A percentile compares a stretch with the other conserved stretches of the same genome.
Evolutionary conservation across 202 grass and related monocot genomes (phyloP).

Genomic region (Saccharum hybrid): DNA sequence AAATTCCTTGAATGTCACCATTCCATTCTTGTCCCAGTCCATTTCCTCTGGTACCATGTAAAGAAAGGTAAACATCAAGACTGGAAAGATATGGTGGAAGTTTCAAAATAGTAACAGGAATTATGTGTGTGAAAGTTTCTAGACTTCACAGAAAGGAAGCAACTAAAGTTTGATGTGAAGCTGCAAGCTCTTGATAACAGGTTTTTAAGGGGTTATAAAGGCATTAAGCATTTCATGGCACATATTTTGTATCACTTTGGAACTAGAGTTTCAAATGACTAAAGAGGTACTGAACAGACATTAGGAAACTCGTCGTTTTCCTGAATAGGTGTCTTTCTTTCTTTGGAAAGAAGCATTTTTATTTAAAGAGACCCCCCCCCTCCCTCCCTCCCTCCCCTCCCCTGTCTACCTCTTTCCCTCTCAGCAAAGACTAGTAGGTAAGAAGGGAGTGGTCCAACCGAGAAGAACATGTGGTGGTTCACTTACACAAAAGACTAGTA

Average conservation of each 20-base stretch:
- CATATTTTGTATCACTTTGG: background rate
- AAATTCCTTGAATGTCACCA: constrained; percentile 93
- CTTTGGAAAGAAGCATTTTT: constrained; percentile 8
- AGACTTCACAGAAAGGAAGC: background rate
- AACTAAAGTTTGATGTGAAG: background rate
- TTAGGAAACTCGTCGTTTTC: constrained; percentile 16
- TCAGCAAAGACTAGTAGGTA: background rate
- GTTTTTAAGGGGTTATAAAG: background rate
- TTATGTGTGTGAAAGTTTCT: background rate
- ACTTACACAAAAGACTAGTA: constrained; percentile 2
- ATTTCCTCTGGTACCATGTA: constrained; percentile 75
- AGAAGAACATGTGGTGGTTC: constrained; percentile 6
- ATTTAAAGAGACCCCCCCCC: background rate
- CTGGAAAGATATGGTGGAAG: background rate
- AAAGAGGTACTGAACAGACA: background rate
- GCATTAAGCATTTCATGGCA: background rate
- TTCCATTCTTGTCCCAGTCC: constrained; percentile 99
- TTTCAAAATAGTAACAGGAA: background rate
- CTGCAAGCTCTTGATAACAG: background rate
- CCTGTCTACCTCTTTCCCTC: background rate
- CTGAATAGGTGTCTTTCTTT: constrained; percentile 13
- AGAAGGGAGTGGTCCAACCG: background rate
- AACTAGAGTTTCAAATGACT: background rate
- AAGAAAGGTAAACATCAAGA: background rate
- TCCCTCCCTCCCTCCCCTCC: background rate